Conservation (phyloP, 768 basidiomycete genomes). For the Kwoniella dendrophila region DNA sequence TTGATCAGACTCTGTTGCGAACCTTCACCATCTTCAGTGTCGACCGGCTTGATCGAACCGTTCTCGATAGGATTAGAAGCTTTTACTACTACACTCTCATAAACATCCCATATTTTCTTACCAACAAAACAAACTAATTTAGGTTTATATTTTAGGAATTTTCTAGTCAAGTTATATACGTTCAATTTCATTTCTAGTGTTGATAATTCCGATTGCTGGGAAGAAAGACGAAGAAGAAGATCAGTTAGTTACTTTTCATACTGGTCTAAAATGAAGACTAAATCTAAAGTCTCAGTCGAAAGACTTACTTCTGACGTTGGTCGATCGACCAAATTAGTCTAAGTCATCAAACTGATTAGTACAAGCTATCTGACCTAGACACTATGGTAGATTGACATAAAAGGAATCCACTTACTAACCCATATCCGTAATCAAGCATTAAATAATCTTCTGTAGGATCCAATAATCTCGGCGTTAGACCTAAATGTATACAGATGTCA, state of each 20-base stretch:
- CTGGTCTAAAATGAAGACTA: no score
- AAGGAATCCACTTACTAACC: conserved; percentile 72
- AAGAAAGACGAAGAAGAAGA: neutral
- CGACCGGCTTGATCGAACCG: no score
- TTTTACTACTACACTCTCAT: conserved; percentile 54
- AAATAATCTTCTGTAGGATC: conserved; percentile 65
- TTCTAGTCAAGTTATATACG: conserved; percentile 66
- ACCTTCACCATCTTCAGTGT: no score
- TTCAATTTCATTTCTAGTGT: conserved; percentile 55
- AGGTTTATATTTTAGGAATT: conserved; percentile 65
- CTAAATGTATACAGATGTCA: conserved; percentile 54
- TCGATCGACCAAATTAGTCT: conserved; percentile 77
- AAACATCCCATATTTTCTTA: conserved; percentile 65
- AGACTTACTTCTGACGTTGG: conserved; percentile 67
- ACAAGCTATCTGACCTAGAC: neutral
- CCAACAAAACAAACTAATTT: conserved; percentile 78
- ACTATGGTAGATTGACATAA: neutral
- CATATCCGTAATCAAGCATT: conserved; percentile 66
- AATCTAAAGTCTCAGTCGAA: no score
- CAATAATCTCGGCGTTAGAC: conserved; percentile 64
- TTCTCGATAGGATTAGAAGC: conserved; percentile 25
- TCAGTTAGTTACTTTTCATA: neutral
- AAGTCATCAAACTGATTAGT: neutral
- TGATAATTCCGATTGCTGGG: conserved; percentile 55
- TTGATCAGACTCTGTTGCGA: no score